Conservation (phyloP, 306 rosid species). For the Canavalia ensiformis region DNA sequence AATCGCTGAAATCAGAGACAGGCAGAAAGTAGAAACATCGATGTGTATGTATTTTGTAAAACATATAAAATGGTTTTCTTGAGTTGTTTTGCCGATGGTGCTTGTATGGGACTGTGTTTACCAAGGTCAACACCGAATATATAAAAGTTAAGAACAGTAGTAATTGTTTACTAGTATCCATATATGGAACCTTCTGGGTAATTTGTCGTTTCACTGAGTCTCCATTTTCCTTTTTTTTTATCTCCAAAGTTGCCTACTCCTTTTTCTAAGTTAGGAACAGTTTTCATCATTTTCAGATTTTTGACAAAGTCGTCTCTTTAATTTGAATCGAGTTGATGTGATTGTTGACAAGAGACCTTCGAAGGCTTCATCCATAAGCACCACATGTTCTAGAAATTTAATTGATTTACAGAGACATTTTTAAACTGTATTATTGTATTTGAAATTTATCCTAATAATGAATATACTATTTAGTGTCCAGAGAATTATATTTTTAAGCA, state of each 20-base stretch:
- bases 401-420: background rate
- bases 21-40: slow-evolving; percentile 12
- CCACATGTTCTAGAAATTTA: slow-evolving; percentile 33
- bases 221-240: background rate
- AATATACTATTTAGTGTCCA: background rate
- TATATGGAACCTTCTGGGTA: slow-evolving; percentile 13
- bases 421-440: background rate
- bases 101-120: background rate
- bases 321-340: background rate
- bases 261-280: background rate
- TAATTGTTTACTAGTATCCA: background rate
- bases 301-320: slow-evolving; percentile 22
- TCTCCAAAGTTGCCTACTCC: background rate
- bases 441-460: background rate
- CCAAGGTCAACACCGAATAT: background rate
- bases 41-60: background rate
- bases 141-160: background rate
- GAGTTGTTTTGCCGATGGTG: background rate
- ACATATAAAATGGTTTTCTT: background rate
- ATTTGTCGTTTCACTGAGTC: background rate
- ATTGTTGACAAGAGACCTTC: background rate
- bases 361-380: background rate
- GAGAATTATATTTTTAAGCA: background rate
- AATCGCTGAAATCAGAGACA: background rate
- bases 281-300: slow-evolving; percentile 2